A percentile compares a stretch with the other conserved stretches of the same genome.
Evolutionary conservation across 2,329 filamentous ascomycete species (phyloP).

Genomic region (Aureobasidium namibiae): DNA sequence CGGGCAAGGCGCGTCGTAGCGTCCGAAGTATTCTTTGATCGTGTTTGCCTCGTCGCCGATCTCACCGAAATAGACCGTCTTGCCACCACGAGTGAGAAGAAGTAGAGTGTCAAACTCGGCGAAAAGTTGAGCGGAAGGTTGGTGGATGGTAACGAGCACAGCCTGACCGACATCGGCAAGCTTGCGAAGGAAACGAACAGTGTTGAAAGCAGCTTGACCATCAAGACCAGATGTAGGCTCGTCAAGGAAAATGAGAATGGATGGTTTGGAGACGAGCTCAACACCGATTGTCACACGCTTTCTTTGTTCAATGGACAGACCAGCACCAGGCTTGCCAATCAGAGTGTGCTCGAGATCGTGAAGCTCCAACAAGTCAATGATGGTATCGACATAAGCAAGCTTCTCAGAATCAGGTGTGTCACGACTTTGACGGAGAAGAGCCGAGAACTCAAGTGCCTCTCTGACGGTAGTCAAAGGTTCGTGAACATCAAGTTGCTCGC

Average conservation of each 20-base stretch:
- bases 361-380: slow-evolving; percentile 57
- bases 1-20: slow-evolving; percentile 46
- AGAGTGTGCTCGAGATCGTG: slow-evolving; percentile 57
- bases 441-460: slow-evolving; percentile 59
- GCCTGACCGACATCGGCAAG: slow-evolving; percentile 59
- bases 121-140: slow-evolving; percentile 60
- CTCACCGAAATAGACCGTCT: slow-evolving; percentile 59
- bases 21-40: slow-evolving; percentile 42
- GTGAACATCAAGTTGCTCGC: slow-evolving; percentile 60
- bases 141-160: slow-evolving; percentile 62
- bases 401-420: slow-evolving; percentile 54
- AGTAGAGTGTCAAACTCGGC: slow-evolving; percentile 59
- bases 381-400: slow-evolving; percentile 58
- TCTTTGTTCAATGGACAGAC: slow-evolving; percentile 46
- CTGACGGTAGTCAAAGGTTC: slow-evolving; percentile 58
- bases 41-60: slow-evolving; percentile 36
- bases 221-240: slow-evolving; percentile 51
- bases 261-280: slow-evolving; percentile 49
- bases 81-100: slow-evolving; percentile 56
- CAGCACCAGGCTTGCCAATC: slow-evolving; percentile 51
- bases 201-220: slow-evolving; percentile 59
- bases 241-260: slow-evolving; percentile 57
- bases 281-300: slow-evolving; percentile 51
- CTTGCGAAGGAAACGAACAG: slow-evolving; percentile 57
- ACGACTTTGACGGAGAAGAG: slow-evolving; percentile 53